Base-by-base conservation (phyloP, 176 grass and related monocot genomes). In the Carex myosuroides region DNA sequence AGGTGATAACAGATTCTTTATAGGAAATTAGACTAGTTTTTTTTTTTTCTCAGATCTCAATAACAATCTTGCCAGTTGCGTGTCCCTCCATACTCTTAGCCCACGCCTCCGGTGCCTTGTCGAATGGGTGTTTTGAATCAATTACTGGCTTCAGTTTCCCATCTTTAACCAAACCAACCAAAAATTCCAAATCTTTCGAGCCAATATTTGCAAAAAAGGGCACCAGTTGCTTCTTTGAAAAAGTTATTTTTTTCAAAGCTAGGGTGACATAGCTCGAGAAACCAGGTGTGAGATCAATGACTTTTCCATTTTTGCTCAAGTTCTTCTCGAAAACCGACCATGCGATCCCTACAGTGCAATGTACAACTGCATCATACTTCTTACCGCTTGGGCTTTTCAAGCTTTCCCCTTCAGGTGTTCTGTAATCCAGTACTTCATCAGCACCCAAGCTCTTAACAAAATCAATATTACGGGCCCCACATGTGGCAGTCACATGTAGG, bases 41-140 rank as follows among this genome's bases (percentile, higher is more conserved):
- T 2, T 13, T 13, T 72, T 10, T 65, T 59, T 64, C 59, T 83
- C 53, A 50, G 10, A 91, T 94, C 60, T 97, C 94, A 17, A 94
- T 87, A 10, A 94, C 48, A 71, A 97, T 89, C 88, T 97, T 97
- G 30, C 92, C 94, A 3, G 90, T 91, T 44, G 94, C 94, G 13
- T 92, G 94, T 0, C 94, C 92, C 0, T 83, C 85, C 0, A 88
- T 88, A 86, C 92, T 94, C 87, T 92, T 97, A 0, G 88, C 85
- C 94, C 94, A 97, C 0, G 88, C 94, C 41, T 89, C 92, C 61
- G 76, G 68, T 8, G 87, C 94, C 44, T 79, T 81, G 58, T 79
- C 85, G 46, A 94, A 35, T 11, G 86, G 69, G 66, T 73, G 72
- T 68, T 11, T 78, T 1, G 94, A 97, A 60, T 97, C 82, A 9